Base-by-base conservation (phyloP, 2,329 filamentous ascomycete species). In the Huntiella moniliformis region DNA sequence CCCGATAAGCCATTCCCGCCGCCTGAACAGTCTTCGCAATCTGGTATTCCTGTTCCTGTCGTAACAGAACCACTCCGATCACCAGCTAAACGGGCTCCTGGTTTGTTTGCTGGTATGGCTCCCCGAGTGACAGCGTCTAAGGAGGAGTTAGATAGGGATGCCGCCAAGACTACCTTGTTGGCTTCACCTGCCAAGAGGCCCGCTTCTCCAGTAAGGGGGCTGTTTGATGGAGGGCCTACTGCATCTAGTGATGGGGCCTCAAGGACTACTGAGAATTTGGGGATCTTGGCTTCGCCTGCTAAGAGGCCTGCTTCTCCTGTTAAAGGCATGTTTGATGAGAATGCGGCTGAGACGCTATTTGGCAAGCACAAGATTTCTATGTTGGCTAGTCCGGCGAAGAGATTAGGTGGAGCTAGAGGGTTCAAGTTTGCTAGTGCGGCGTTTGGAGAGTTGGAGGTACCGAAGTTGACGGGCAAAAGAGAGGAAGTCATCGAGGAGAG, bases 361-460 rank as follows among this genome's bases (percentile, higher is more conserved):
- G 22, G 22, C 22, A 28, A 63, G 1, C 61, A 66, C 47, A 72
- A 70, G 56, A 54, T 59, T 3, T 67, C 68, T 0, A 58, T 70
- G 41, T 58, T 74, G 4, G 65, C 67, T 40, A 74, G 73, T 6
- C 69, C 68, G 3, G 67, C 68, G 1, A 73, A 72, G 53, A 61
- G 67, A 44, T 58, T 47, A 13, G 44, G 39, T 12, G 45, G 49
- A 4, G 44, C 45, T 2, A 28, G 6, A 28, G 22, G 22, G 22
- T 45, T 52, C 15, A 47, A 50, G 36, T 36, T 50, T 34, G 44
- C 44, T 4, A 46, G 34, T 22, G 32, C 39, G 11, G 28, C 32
- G 17, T 50, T 50, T 40, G 48, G 43, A 15, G 15, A 46, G 3
- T 42, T 44, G 16, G 48, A 40, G 17, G 44, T 50, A 5, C 40